Conservation (phyloP, 768 basidiomycete species). For the Trametes cinnabarina region DNA sequence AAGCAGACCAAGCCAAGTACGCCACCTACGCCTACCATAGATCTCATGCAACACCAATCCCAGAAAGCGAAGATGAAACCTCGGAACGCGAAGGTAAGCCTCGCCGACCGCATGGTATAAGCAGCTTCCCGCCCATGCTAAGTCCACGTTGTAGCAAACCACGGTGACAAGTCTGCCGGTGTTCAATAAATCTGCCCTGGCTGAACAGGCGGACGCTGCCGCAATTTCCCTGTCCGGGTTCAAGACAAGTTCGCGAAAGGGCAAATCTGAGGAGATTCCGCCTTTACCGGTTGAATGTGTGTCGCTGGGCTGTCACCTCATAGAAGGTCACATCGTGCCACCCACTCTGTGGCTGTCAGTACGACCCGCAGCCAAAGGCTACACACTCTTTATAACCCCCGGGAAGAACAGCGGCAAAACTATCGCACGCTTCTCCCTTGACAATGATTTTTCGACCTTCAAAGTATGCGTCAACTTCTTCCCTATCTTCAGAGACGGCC, state of each 20-base stretch:
- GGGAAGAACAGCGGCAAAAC: neutral
- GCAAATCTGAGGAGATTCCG: neutral
- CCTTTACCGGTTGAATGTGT: conserved; percentile 5
- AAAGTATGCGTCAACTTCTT: neutral
- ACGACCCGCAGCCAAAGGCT: neutral
- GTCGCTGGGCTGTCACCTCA: conserved; percentile 7
- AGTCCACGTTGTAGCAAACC: neutral
- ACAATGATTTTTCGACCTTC: neutral
- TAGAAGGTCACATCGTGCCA: neutral
- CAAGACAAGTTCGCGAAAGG: neutral
- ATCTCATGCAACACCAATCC: neutral
- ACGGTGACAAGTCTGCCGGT: neutral
- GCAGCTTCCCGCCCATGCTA: no score
- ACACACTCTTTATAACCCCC: neutral
- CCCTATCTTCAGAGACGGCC: neutral
- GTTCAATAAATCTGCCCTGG: neutral
- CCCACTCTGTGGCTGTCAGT: neutral
- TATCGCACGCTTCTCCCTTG: neutral
- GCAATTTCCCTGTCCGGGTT: conserved; percentile 2
- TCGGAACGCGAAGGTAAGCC: neutral
- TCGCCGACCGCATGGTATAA: neutral
- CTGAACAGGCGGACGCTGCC: neutral
- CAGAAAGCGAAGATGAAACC: conserved; percentile 1
- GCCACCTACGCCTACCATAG: neutral
- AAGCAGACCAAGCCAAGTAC: neutral